Evolutionary conservation across 129 eudicot species (phyloP), one percentile per base, ranked within the genome.

Genomic region (Flaveria ramosissima): DNA sequence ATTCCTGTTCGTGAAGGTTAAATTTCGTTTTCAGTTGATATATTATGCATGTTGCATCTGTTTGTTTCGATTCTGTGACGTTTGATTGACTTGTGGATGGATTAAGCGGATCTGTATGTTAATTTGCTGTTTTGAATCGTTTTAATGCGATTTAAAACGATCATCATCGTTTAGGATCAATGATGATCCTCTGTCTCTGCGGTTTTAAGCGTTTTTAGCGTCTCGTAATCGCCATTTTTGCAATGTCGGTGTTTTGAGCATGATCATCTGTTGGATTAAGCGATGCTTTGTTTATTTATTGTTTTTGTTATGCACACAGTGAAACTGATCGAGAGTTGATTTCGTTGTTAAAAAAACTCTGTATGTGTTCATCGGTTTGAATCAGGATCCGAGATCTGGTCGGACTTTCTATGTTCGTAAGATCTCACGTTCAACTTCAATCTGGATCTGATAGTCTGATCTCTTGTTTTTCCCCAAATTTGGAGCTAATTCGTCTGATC

Each of bases 1-100:
- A 36, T 77, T 64, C 66, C 84, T 9, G 75, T 27, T 36, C 6
- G 42, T 48, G 70, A 70, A 84, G 88, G 88, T 84, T 80, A 50
- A 43, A 56, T 11, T 45, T 71, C 41, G 14, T 70, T 70, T 17
- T 69, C 2, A 45, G 51, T 61, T 26, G 5, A 15, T 48, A 13
- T 66, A 6, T 70, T 16, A n/a, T 1, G 10, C 6, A 3, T n/a
- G 20, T 63, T 52, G 30, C 10, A 16, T 57, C 2, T 50, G 43
- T 80, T 71, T 57, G 11, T 3, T 17, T 75, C 43, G 60, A 26
- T 68, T 69, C 23, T 63, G 12, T 7, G 8, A 12, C 48, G 42
- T 43, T 71, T 26, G 51, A 20, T 56, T 4, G 6, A 15, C 27
- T 75, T 48, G 11, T 74, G 27, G 61, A 63, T 36, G 71, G 62